Conservation (phyloP, 1,284 basidiomycete genomes). For the Ustilago bromivora region DNA sequence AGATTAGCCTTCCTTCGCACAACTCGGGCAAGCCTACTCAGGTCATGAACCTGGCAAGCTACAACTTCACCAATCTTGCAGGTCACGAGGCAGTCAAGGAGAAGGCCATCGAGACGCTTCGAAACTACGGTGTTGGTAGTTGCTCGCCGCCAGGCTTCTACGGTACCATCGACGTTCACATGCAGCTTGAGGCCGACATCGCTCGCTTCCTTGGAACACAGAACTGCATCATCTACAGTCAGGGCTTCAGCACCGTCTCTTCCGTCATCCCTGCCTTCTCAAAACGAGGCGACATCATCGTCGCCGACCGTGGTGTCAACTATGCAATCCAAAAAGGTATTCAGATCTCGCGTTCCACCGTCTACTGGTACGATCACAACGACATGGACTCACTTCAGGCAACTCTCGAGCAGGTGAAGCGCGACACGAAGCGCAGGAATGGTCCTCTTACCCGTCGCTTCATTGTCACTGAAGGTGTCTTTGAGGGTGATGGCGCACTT, state of each 20-base stretch:
- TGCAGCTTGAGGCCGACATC: conserved; percentile 87
- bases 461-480: conserved; percentile 97
- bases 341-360: conserved; percentile 90
- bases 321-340: conserved; percentile 98
- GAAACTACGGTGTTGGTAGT: conserved; percentile 92
- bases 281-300: conserved; percentile 97
- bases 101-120: conserved; percentile 84
- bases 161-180: conserved; percentile 94
- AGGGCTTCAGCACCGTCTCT: conserved; percentile 90
- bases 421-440: conserved; percentile 86
- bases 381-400: conserved; percentile 90
- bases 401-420: conserved; percentile 83
- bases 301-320: conserved; percentile 94
- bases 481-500: conserved; percentile 93
- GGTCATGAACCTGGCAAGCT: conserved; percentile 87
- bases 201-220: conserved; percentile 91
- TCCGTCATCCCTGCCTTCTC: conserved; percentile 97
- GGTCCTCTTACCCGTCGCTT: conserved; percentile 88
- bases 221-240: conserved; percentile 90
- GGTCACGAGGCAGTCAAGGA: conserved; percentile 89
- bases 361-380: conserved; percentile 95
- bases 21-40: conserved; percentile 76
- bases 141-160: conserved; percentile 99
- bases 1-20: conserved; percentile 80
- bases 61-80: conserved; percentile 92